These are phyloP conservation scores for Nigrograna mackinnonii DNA, from an alignment of 2,329 filamentous ascomycete species.

Conservation along the genomic window DNA sequence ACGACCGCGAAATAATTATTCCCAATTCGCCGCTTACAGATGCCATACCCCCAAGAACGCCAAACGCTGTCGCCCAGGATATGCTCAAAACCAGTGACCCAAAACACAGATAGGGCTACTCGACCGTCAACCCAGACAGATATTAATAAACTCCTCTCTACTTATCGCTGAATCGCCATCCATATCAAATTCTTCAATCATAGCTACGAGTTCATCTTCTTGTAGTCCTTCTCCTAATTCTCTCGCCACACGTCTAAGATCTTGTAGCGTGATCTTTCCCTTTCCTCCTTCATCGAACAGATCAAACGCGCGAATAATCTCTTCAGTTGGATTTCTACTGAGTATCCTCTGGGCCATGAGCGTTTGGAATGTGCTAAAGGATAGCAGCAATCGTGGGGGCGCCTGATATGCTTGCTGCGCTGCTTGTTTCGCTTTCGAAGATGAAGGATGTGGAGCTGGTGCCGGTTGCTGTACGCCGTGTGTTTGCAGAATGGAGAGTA, in stretches of 20 bases:
- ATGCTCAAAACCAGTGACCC: too few relatives aligned
- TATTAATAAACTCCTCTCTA: constrained; percentile 67
- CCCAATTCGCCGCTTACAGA: too few relatives aligned
- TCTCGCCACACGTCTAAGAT: constrained; percentile 82
- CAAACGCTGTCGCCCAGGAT: too few relatives aligned
- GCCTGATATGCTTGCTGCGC: constrained; percentile 20
- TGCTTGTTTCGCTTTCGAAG: constrained; percentile 12
- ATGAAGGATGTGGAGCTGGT: constrained; percentile 5
- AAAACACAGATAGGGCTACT: not conserved
- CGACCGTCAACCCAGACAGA: constrained; percentile 57
- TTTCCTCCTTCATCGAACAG: constrained; percentile 94
- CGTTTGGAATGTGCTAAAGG: constrained; percentile 71
- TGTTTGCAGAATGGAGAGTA: constrained; percentile 78
- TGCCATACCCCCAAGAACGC: too few relatives aligned
- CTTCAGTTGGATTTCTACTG: constrained; percentile 83
- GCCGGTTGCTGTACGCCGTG: constrained; percentile 59
- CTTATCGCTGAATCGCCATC: constrained; percentile 82
- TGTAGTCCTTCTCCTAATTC: constrained; percentile 92
- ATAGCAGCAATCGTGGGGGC: constrained; percentile 67
- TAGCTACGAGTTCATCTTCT: constrained; percentile 88
- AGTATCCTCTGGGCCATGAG: constrained; percentile 79
- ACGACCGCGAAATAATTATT: too few relatives aligned
- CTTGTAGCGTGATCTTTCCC: constrained; percentile 85
- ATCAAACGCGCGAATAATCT: constrained; percentile 87
- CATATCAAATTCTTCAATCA: constrained; percentile 98